Percentiles rank a stretch among this genome's conserved stretches.
Conservation (phyloP, 164 flowering plant genomes). For the Paratinospora sagittata region DNA sequence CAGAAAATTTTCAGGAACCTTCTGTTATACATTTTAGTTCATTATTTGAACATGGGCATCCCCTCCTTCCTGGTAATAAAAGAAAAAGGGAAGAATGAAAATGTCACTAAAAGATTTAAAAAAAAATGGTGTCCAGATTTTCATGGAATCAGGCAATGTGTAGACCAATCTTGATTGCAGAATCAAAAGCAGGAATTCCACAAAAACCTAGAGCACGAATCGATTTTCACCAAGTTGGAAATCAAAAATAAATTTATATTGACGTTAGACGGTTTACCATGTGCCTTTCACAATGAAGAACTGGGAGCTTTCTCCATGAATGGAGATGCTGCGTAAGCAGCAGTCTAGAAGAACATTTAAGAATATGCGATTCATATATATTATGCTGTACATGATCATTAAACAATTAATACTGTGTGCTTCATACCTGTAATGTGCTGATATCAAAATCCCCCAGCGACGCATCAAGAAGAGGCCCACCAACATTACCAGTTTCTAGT, state of each 20-base stretch:
- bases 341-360: slow-evolving; percentile 2
- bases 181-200: no score
- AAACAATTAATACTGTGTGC: not conserved
- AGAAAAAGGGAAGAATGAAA: no score
- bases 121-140: no score
- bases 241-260: not conserved
- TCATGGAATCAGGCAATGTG: no score
- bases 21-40: no score
- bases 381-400: slow-evolving; percentile 1
- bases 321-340: not conserved
- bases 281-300: not conserved
- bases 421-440: slow-evolving; percentile 74
- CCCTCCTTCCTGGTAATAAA: no score
- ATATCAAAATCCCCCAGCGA: slow-evolving; percentile 57
- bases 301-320: not conserved
- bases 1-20: no score
- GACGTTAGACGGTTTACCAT: not conserved
- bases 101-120: no score
- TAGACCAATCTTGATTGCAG: no score
- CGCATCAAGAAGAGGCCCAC: slow-evolving; percentile 48
- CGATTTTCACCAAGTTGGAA: no score
- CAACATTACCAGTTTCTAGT: slow-evolving; percentile 27
- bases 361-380: not conserved
- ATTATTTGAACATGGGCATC: no score
- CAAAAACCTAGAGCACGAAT: no score